Evolutionary conservation across 331 rosid genomes (phyloP), one percentile per base, ranked within the genome.

Genomic region (Dryas integrifolia): DNA sequence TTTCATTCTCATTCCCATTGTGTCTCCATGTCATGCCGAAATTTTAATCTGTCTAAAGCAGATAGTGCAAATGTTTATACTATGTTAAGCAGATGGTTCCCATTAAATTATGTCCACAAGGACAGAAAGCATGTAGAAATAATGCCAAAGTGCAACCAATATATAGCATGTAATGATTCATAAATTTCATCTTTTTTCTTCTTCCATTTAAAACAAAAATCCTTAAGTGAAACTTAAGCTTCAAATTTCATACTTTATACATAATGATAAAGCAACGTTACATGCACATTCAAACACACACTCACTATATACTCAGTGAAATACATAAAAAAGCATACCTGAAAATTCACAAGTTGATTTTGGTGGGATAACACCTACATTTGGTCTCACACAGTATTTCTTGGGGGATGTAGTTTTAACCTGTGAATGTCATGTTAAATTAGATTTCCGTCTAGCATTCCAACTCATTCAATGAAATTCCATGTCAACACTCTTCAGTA

Each of bases 351-450:
- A 83, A 45, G 81, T 38, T 67, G 96, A 82, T 59, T 83, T 83
- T 15, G 97, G 96, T 79, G 46, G 45, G 67, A 94, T 63, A 78
- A 94, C 80, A 61, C 96, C 98, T 24, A 91, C 97, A 88, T 84
- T 91, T 26, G 98, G 97, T 24, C 92, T 87, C 75, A 94, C 97
- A 41, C 92, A 89, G 72, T 94, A 94, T 76, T 79, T 91, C 84
- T 84, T 91, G 15, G 98, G 98, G 43, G 97, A 88, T 3, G 98
- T 94, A 60, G 98, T 94, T 73, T 94, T 91, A 70, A 94, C 90
- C 98, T 95, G 89, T 72, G 66, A 83, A 77, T 65, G 55, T 52
- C 57, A 82, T 1, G 14, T 59, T 45, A 66, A 74, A 55, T 70
- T 63, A 63, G 15, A 43, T 0, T 65, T 8, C 62, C 18, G 3